Percentiles rank a stretch among this genome's conserved stretches.
Evolutionary conservation across 2,329 filamentous ascomycete species (phyloP).

Genomic region (Rachicladosporium sp.): DNA sequence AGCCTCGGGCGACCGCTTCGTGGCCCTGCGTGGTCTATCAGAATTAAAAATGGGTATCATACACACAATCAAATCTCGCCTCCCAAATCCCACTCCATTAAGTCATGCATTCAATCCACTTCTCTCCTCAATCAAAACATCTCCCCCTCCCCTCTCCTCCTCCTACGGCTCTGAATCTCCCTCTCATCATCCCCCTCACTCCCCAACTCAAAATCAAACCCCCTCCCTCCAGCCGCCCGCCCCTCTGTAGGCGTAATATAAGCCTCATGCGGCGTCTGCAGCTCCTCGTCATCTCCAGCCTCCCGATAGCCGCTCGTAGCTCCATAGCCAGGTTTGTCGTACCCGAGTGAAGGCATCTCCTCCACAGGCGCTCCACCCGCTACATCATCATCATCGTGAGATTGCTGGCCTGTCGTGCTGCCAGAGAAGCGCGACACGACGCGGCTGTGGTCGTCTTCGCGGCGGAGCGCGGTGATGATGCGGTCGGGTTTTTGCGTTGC

Average conservation of each 20-base stretch:
- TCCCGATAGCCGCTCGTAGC: no score
- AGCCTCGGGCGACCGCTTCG: no score
- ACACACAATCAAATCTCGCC: no score
- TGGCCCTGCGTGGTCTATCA: no score
- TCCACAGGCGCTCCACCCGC: constrained; percentile 9
- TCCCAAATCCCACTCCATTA: no score
- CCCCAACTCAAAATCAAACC: constrained; percentile 9
- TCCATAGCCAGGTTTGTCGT: constrained; percentile 1
- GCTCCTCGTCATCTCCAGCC: no score
- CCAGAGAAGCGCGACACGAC: constrained; percentile 2
- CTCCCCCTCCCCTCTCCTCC: constrained; percentile 5
- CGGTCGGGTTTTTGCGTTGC: background rate
- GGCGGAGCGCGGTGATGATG: constrained; percentile 4
- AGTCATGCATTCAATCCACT: no score
- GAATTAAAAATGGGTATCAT: no score
- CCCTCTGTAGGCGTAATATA: constrained; percentile 20
- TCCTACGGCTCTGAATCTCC: no score
- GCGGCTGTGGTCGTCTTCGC: background rate
- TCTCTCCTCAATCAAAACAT: constrained; percentile 12
- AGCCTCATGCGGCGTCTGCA: constrained; percentile 15
- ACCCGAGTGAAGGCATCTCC: constrained; percentile 12
- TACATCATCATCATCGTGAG: constrained; percentile 4
- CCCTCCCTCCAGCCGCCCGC: constrained; percentile 5
- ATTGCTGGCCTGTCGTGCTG: constrained; percentile 6
- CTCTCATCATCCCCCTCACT: constrained; percentile 1